Percentiles rank a stretch among this genome's conserved stretches.
Conservation (phyloP, 106 monocot species). For the Cymbidium sinense region DNA sequence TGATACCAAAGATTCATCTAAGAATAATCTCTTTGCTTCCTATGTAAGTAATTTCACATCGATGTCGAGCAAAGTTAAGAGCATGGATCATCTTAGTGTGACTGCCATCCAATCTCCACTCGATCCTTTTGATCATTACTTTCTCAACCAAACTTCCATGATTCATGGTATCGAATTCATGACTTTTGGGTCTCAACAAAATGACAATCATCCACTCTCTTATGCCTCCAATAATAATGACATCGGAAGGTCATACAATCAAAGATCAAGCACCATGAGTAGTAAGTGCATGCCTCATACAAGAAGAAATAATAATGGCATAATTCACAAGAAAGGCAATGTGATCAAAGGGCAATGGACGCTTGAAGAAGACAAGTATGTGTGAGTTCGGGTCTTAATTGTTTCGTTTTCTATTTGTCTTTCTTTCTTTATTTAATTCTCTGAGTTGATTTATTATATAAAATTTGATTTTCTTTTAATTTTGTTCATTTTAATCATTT, state of each 20-base stretch:
- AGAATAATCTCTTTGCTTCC: background rate
- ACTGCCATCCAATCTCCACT: background rate
- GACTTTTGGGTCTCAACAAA: slow-evolving; percentile 6
- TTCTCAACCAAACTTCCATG: background rate
- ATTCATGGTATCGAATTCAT: slow-evolving; percentile 5
- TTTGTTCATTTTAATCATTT: background rate
- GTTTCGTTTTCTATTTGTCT: background rate
- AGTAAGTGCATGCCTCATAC: background rate
- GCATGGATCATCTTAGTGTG: background rate
- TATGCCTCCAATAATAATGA: background rate
- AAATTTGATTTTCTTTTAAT: background rate
- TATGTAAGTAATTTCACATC: background rate
- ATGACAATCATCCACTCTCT: background rate
- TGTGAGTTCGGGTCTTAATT: background rate
- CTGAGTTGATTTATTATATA: slow-evolving; percentile 7
- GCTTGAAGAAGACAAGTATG: slow-evolving; percentile 63
- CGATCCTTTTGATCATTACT: background rate
- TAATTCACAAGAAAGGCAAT: slow-evolving; percentile 27
- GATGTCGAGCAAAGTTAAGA: background rate
- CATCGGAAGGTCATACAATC: background rate
- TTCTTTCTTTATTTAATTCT: background rate
- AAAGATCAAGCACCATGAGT: background rate
- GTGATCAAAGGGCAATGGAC: slow-evolving; percentile 78
- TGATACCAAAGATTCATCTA: background rate
- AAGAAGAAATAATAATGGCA: slow-evolving; percentile 4